Evolutionary conservation across 306 rosid genomes (phyloP).

Genomic region (Prunus kanzakura): DNA sequence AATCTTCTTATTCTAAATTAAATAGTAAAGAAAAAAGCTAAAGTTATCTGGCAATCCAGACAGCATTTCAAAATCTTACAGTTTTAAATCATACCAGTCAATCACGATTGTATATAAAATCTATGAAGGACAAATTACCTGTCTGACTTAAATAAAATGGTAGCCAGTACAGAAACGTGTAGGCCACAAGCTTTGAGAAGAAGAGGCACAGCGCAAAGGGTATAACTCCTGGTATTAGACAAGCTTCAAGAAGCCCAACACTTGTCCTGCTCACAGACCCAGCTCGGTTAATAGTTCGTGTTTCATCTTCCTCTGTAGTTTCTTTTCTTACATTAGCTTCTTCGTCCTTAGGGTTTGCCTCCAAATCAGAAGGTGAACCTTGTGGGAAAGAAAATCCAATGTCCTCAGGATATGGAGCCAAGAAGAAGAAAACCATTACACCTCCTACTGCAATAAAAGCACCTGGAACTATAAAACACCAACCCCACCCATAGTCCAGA

Average conservation of each 20-base stretch:
- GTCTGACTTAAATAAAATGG: constrained; percentile 81
- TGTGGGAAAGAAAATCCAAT: constrained; percentile 35
- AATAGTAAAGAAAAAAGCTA: not conserved
- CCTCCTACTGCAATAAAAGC: constrained; percentile 56
- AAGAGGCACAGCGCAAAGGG: constrained; percentile 77
- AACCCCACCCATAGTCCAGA: constrained; percentile 85
- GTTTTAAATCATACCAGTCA: constrained; percentile 1
- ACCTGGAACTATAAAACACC: constrained; percentile 66
- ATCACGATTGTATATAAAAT: not conserved
- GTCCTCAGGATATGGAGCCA: constrained; percentile 75
- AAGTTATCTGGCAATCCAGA: not conserved
- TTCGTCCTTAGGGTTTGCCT: constrained; percentile 26
- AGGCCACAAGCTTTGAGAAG: constrained; percentile 89
- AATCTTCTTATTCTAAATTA: not conserved
- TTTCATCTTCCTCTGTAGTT: constrained; percentile 7
- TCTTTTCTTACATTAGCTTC: constrained; percentile 34
- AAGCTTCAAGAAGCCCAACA: constrained; percentile 66
- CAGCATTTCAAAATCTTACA: not conserved
- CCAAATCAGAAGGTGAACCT: constrained; percentile 26
- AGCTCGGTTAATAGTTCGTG: not conserved
- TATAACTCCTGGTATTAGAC: constrained; percentile 74
- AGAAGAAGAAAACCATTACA: constrained; percentile 48
- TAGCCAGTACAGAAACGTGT: constrained; percentile 75
- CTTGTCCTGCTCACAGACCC: constrained; percentile 42
- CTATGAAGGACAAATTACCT: constrained; percentile 38